Percentiles rank a stretch among this genome's conserved stretches.
phyloP scores from a whole-genome alignment of 1,284 basidiomycete species.

The Kwoniella shivajii region DNA sequence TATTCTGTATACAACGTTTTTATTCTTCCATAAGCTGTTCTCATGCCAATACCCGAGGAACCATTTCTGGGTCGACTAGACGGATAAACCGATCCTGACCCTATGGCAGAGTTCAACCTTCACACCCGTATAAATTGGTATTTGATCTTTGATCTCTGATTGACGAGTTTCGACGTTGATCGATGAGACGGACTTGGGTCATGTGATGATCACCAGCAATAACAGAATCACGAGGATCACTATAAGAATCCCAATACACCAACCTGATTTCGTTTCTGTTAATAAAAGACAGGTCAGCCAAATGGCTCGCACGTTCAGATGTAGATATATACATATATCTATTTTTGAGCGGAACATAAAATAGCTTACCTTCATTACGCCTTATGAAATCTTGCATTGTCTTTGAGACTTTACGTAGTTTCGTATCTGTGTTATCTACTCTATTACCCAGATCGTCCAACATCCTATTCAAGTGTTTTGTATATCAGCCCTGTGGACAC shows the following conservation, averaged over 20 bases:
- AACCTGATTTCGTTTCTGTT: conserved; percentile 71
- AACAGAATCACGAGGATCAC: conserved; percentile 60
- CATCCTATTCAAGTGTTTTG: no score
- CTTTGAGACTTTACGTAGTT: conserved; percentile 68
- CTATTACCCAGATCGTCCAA: conserved; percentile 74
- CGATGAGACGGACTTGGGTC: conserved; percentile 16
- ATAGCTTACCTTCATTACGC: conserved; percentile 70
- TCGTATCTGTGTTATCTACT: conserved; percentile 73
- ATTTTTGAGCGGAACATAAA: not conserved
- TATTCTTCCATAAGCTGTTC: no score
- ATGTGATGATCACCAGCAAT: conserved; percentile 60
- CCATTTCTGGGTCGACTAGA: no score
- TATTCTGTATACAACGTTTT: no score
- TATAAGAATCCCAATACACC: conserved; percentile 65
- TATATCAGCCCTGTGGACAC: no score
- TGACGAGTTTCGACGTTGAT: not conserved
- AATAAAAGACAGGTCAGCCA: not conserved
- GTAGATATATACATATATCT: not conserved
- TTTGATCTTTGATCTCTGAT: not conserved
- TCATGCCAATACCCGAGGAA: no score
- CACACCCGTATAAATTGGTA: not conserved
- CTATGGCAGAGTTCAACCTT: not conserved
- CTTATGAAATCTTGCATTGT: conserved; percentile 77
- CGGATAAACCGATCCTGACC: no score
- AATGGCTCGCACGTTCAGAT: not conserved